Evolutionary conservation across 257 asterid species (phyloP).

Genomic region (Petunia secreta): DNA sequence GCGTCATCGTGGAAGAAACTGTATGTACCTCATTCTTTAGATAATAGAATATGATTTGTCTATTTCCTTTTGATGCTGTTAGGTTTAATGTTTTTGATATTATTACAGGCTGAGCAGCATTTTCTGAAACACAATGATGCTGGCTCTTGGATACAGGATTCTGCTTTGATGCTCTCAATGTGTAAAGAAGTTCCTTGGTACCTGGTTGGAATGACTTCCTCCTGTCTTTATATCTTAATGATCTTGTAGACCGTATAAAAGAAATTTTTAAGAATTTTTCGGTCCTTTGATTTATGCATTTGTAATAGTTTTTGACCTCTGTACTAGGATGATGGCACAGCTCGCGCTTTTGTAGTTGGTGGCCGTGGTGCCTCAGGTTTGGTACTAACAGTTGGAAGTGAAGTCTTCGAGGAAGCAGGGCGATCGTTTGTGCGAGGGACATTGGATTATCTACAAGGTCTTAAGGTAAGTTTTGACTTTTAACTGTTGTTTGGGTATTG

Average conservation of each 20-base stretch:
- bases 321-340: slow-evolving; percentile 85
- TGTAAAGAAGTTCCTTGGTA: slow-evolving; percentile 99
- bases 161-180: slow-evolving; percentile 95
- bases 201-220: slow-evolving; percentile 62
- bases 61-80: not conserved
- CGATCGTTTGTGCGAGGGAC: slow-evolving; percentile 97
- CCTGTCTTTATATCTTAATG: not conserved
- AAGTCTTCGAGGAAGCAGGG: slow-evolving; percentile 93
- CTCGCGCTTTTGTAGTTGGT: slow-evolving; percentile 88
- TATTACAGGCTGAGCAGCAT: slow-evolving; percentile 90
- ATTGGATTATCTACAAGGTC: slow-evolving; percentile 94
- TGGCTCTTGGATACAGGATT: slow-evolving; percentile 99
- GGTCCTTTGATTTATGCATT: slow-evolving; percentile 7
- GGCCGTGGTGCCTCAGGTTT: slow-evolving; percentile 97
- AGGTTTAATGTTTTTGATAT: slow-evolving; percentile 17
- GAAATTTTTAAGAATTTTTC: not conserved
- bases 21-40: slow-evolving; percentile 45
- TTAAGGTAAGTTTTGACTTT: slow-evolving; percentile 60
- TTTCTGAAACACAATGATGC: slow-evolving; percentile 98
- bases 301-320: slow-evolving; percentile 16
- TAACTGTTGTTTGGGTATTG: not conserved
- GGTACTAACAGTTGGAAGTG: slow-evolving; percentile 90
- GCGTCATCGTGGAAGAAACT: slow-evolving; percentile 98
- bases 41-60: not conserved
- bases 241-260: not conserved